Evolutionary conservation across 2,329 filamentous ascomycete genomes (phyloP), one percentile per base, ranked within the genome.

Genomic region (Alternaria burnsii): DNA sequence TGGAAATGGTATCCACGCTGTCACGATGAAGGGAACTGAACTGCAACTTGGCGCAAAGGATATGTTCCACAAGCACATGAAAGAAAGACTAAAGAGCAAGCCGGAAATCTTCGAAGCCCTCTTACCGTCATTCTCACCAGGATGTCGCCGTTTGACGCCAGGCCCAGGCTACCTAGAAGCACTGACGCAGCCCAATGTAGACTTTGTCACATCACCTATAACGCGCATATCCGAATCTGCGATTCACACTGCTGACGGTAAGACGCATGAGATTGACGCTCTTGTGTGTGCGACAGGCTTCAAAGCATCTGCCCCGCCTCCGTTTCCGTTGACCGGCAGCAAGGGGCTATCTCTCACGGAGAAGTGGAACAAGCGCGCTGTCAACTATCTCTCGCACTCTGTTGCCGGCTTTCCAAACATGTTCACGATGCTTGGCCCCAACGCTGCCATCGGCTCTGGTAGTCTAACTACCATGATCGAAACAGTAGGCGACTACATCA

Each of bases 91-190:
- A 5, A 68, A 69, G 41, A 71, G 67, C 54, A 73, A 74, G 22
- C 79, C 80, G 0, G 73, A 82, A 11, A 78, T 81, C 52, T 79
- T 78, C 60, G 76, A 81, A 16, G 71, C 74, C 36, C 68, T 83
- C 3, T 72, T 80, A 16, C 82, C 82, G 0, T 70, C 69, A 5
- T 84, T 82, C 61, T 74, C 80, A 0, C 79, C 79, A 7, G 83
- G 83, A 1, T 86, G 83, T 57, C 76, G 83, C 10, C 76, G 84
- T 2, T 65, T 84, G 18, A 85, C 84, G 0, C 84, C 84, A 0
- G 84, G 83, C 0, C 81, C 82, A 24, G 83, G 84, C 0, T 86
- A 84, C 65, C 79, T 86, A 9, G 82, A 85, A 66, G 81, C 84
- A 3, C 70, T 84, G 7, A 72, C 75, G 5, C 52, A 81, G 20